Conservation (phyloP, 2,329 filamentous ascomycete genomes). For the Epicoccum sorghinum region DNA sequence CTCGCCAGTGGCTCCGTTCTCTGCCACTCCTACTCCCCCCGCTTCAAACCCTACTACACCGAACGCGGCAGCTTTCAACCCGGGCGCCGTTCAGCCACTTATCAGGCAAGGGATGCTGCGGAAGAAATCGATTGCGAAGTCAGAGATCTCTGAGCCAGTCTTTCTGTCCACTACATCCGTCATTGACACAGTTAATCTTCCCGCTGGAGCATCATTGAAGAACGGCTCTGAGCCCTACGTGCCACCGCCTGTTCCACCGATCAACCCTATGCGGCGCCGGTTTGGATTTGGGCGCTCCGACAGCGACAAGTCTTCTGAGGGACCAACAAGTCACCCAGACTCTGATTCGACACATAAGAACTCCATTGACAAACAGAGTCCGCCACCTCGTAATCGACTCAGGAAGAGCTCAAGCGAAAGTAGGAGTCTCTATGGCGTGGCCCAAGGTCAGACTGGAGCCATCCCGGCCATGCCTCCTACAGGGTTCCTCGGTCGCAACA, state of each 20-base stretch:
- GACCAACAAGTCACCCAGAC: conserved; percentile 48
- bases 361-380: conserved; percentile 30
- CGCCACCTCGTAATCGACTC: conserved; percentile 48
- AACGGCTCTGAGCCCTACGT: conserved; percentile 53
- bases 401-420: conserved; percentile 60
- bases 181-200: conserved; percentile 63
- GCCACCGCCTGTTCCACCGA: conserved; percentile 60
- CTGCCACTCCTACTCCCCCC: conserved; percentile 61
- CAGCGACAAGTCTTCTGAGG: conserved; percentile 40
- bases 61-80: conserved; percentile 42
- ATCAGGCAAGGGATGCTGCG: conserved; percentile 46
- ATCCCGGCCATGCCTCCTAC: conserved; percentile 38
- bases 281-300: conserved; percentile 49
- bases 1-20: conserved; percentile 56
- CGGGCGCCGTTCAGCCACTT: conserved; percentile 36
- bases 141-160: conserved; percentile 66
- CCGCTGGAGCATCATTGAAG: conserved; percentile 60
- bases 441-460: conserved; percentile 35
- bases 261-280: conserved; percentile 65
- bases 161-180: conserved; percentile 62
- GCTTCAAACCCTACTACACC: conserved; percentile 55
- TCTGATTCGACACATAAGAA: conserved; percentile 46
- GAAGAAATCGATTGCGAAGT: conserved; percentile 66
- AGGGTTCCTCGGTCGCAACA: conserved; percentile 33
- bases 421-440: conserved; percentile 53